A percentile compares a stretch with the other conserved stretches of the same genome.
Evolutionary conservation across 139 green algal genomes (phyloP).

Genomic region (Volvox africanus): DNA sequence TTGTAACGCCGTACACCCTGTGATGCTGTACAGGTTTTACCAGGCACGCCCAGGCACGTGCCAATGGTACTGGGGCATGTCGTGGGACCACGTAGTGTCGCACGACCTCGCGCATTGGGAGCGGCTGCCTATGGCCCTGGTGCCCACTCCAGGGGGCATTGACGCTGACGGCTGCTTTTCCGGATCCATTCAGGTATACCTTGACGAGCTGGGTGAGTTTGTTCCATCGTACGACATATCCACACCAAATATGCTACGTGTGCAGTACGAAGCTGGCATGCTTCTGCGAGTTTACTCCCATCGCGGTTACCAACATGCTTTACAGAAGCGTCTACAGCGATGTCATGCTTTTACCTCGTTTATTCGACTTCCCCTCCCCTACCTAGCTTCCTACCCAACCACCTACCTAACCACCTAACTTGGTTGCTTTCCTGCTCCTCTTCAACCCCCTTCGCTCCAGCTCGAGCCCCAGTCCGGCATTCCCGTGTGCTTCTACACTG

Average conservation of each 20-base stretch:
- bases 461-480: slow-evolving; percentile 68
- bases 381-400: too few species aligned
- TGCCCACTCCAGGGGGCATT: slow-evolving; percentile 72
- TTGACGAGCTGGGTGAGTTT: background rate
- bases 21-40: slow-evolving; percentile 75
- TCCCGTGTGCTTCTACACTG: slow-evolving; percentile 84
- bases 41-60: slow-evolving; percentile 79
- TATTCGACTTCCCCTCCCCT: too few species aligned
- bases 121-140: slow-evolving; percentile 78
- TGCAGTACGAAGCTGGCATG: too few species aligned
- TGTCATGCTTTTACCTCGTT: too few species aligned
- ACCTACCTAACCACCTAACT: too few species aligned
- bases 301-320: too few species aligned
- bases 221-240: background rate
- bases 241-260: too few species aligned
- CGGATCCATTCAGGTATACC: slow-evolving; percentile 64
- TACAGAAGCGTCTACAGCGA: too few species aligned
- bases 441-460: background rate
- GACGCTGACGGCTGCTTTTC: slow-evolving; percentile 92
- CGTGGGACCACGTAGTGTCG: slow-evolving; percentile 86
- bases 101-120: slow-evolving; percentile 82
- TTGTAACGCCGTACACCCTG: background rate
- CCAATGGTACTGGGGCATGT: slow-evolving; percentile 88
- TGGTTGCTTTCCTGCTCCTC: background rate
- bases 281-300: too few species aligned